A percentile compares a stretch with the other conserved stretches of the same genome.
Evolutionary conservation across 495 filamentous ascomycete genomes (phyloP).

Genomic region (Astrothelium subdiscretum): DNA sequence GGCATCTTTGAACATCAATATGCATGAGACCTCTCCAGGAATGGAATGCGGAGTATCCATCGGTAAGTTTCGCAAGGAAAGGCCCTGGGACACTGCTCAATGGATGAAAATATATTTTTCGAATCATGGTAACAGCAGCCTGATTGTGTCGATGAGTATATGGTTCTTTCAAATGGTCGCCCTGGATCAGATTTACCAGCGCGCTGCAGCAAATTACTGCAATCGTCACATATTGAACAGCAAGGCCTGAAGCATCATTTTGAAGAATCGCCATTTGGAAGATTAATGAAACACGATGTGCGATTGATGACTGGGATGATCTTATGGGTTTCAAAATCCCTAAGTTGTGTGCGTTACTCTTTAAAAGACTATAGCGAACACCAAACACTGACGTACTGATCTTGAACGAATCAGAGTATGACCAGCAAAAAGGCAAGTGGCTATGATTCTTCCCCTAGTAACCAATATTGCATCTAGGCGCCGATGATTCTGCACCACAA

Average conservation of each 20-base stretch:
- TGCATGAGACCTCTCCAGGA: not conserved
- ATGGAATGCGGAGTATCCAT: not conserved
- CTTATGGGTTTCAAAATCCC: not conserved
- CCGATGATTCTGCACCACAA: not conserved
- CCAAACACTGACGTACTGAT: not conserved
- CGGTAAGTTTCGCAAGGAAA: not conserved
- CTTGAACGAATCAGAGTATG: not conserved
- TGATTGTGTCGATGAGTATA: not conserved
- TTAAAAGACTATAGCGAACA: not conserved
- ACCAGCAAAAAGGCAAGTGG: not conserved
- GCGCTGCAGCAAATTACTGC: not conserved
- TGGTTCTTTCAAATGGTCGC: not conserved
- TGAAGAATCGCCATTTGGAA: not conserved
- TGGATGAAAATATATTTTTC: not conserved
- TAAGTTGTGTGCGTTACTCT: not conserved
- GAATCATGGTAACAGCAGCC: not conserved
- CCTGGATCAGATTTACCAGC: not conserved
- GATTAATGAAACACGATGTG: not conserved
- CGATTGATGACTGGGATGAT: not conserved
- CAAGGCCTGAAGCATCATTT: not conserved
- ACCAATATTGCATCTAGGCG: not conserved
- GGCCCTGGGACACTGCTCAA: not conserved
- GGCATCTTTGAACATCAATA: not conserved
- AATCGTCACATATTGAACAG: not conserved
- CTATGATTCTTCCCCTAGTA: not conserved